Percentiles rank a stretch among this genome's conserved stretches.
phyloP scores from a whole-genome alignment of 257 asterid species.

The Nicotiana tabacum region DNA sequence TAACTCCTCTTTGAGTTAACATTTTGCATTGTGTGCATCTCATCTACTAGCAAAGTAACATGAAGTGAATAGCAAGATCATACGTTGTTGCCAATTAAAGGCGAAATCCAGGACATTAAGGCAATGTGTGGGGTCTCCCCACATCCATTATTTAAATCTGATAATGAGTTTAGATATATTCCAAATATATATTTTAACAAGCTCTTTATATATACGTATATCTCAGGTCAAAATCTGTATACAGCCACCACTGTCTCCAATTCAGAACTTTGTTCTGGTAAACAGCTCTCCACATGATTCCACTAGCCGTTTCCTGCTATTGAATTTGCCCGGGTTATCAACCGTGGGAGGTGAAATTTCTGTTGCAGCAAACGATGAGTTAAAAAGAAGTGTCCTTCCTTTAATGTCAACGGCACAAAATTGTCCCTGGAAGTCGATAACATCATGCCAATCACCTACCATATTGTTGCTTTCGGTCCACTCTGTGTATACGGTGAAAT shows the following conservation, averaged over 20 bases:
- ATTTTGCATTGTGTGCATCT: neutral
- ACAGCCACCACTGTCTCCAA: neutral
- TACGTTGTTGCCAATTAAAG: neutral
- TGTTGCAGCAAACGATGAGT: neutral
- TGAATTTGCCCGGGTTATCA: neutral
- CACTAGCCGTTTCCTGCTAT: neutral
- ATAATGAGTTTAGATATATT: neutral
- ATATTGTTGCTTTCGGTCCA: neutral
- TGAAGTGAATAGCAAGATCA: neutral
- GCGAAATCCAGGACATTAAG: neutral
- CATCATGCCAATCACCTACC: neutral
- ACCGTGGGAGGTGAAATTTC: neutral
- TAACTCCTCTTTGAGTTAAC: neutral
- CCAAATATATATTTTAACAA: neutral
- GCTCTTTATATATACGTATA: neutral
- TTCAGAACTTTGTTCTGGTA: neutral
- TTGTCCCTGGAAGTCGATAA: neutral
- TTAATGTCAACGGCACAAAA: neutral
- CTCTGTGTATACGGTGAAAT: too few relatives aligned
- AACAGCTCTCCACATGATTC: neutral
- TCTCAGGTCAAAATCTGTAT: neutral
- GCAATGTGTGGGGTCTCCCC: neutral
- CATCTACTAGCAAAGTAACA: neutral
- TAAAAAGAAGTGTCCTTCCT: neutral
- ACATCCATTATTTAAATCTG: neutral